Evolutionary conservation across 1,284 basidiomycete species (phyloP).

Genomic region (Fomitopsis palustris): DNA sequence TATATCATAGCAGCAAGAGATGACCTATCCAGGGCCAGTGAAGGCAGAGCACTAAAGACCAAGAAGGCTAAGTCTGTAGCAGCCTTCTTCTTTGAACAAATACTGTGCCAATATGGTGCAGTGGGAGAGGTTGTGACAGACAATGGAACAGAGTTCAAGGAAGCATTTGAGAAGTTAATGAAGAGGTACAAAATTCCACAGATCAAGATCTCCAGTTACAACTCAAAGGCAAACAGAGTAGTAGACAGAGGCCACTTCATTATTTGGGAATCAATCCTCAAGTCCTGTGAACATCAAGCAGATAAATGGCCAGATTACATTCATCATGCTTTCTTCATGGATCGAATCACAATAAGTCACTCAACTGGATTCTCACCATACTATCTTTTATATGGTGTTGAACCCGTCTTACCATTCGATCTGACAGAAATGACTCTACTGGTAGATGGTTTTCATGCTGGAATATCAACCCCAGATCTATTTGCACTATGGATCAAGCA

Average conservation of each 20-base stretch:
- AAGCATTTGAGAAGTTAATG: too few species aligned
- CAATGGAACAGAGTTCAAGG: too few species aligned
- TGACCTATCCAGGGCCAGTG: constrained; percentile 14
- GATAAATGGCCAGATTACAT: constrained; percentile 25
- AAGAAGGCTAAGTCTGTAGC: constrained; percentile 9
- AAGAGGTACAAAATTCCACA: too few species aligned
- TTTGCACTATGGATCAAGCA: not conserved
- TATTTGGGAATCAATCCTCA: constrained; percentile 32
- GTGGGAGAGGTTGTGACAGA: too few species aligned
- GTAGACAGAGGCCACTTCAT: constrained; percentile 35
- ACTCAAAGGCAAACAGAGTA: constrained; percentile 37
- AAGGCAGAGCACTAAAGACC: constrained; percentile 15
- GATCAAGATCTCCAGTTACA: constrained; percentile 41
- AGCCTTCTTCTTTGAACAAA: too few species aligned
- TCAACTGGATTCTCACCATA: constrained; percentile 33
- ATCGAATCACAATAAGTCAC: too few species aligned
- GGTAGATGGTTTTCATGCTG: not conserved
- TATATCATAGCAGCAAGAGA: constrained; percentile 8
- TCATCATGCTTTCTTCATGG: constrained; percentile 36
- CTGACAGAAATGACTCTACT: not conserved
- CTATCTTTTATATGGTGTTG: constrained; percentile 9
- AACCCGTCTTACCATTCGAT: not conserved
- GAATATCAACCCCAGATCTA: not conserved
- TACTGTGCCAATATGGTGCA: too few species aligned
- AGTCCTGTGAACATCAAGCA: constrained; percentile 30